Conservation (phyloP, 768 basidiomycete species). For the Russula brevipes region DNA sequence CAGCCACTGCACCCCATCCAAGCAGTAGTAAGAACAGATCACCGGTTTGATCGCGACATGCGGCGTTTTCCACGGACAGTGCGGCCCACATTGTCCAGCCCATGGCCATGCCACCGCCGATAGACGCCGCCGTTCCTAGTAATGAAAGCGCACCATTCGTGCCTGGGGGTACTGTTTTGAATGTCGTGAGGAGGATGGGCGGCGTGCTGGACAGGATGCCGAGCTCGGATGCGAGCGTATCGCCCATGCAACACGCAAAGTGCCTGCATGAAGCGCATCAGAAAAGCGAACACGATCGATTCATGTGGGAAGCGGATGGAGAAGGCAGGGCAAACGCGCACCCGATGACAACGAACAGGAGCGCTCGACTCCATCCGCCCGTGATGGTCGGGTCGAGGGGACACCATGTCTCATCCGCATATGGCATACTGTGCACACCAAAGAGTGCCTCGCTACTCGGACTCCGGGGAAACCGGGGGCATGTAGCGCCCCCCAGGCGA, state of each 20-base stretch:
- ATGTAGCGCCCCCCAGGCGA: conserved; percentile 61
- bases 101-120: conserved; percentile 67
- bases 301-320: neutral
- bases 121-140: conserved; percentile 68
- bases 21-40: conserved; percentile 41
- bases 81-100: conserved; percentile 55
- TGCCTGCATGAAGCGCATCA: conserved; percentile 46
- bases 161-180: conserved; percentile 71
- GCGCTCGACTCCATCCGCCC: conserved; percentile 50
- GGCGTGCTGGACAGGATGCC: conserved; percentile 72
- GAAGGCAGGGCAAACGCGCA: conserved; percentile 32
- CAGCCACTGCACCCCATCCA: conserved; percentile 58
- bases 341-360: conserved; percentile 66
- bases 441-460: conserved; percentile 20
- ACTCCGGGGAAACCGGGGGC: conserved; percentile 37
- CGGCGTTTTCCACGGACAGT: conserved; percentile 56
- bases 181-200: conserved; percentile 76
- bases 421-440: conserved; percentile 28
- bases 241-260: conserved; percentile 84
- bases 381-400: conserved; percentile 44
- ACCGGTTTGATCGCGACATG: conserved; percentile 42
- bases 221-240: conserved; percentile 90
- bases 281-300: neutral
- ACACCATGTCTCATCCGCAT: conserved; percentile 53
- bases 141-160: conserved; percentile 86